Evolutionary conservation across 768 basidiomycete genomes (phyloP).

Genomic region (Mycena galopus): DNA sequence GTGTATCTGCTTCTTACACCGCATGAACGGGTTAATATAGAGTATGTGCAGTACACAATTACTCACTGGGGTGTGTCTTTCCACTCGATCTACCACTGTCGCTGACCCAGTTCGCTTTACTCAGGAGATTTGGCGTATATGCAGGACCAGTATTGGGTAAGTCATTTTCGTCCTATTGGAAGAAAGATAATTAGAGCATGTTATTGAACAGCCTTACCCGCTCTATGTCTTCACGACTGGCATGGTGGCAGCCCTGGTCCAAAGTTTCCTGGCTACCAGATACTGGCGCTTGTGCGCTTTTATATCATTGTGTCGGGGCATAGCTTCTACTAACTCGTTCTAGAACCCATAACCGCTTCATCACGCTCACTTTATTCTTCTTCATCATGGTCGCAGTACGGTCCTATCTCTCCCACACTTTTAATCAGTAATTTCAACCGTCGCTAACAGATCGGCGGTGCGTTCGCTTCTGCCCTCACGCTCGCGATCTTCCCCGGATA

Average conservation of each 20-base stretch:
- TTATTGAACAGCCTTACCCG: not conserved
- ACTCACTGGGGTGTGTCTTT: too few species aligned
- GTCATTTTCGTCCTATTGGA: not conserved
- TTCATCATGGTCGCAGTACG: not conserved
- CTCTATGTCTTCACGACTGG: conserved; percentile 2
- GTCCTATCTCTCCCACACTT: not conserved
- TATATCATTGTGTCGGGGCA: not conserved
- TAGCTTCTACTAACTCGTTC: not conserved
- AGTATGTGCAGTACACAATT: too few species aligned
- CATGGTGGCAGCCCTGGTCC: not conserved
- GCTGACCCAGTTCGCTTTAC: not conserved
- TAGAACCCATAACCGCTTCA: not conserved
- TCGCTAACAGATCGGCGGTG: not conserved
- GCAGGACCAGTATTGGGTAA: not conserved
- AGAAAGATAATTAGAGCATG: not conserved
- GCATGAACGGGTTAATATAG: too few species aligned
- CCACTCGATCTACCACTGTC: not conserved
- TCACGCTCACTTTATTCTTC: conserved; percentile 1
- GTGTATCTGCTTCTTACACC: too few species aligned
- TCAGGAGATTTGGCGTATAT: not conserved
- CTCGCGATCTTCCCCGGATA: not conserved
- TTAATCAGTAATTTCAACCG: not conserved
- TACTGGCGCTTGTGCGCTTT: conserved; percentile 3
- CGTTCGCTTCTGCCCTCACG: not conserved
- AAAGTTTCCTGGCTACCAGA: not conserved